phyloP scores from a whole-genome alignment of 805 yeast genomes.

The Peterozyma toletana region DNA sequence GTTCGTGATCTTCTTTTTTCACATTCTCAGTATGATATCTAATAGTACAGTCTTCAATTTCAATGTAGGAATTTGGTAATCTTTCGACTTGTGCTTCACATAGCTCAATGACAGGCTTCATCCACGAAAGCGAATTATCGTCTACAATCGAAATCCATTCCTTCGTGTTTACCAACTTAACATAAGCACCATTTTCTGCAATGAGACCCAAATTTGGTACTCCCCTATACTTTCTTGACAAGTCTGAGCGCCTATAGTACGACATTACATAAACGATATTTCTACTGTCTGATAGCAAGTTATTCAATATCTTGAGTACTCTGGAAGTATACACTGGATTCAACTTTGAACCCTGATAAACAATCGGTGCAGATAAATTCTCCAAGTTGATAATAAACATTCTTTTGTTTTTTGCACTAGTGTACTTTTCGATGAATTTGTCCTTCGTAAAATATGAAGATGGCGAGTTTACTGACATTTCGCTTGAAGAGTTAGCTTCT shows the following conservation, averaged over 20 bases:
- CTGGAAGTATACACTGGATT: constrained; percentile 56
- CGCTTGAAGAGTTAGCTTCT: constrained; percentile 35
- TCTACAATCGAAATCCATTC: constrained; percentile 61
- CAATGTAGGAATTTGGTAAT: constrained; percentile 69
- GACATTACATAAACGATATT: constrained; percentile 72
- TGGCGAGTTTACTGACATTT: constrained; percentile 23
- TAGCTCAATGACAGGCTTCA: constrained; percentile 46
- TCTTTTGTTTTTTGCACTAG: constrained; percentile 25
- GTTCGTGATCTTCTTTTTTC: constrained; percentile 49
- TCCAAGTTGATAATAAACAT: constrained; percentile 49
- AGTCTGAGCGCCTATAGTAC: constrained; percentile 51
- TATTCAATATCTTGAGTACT: constrained; percentile 48
- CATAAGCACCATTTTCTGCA: constrained; percentile 86
- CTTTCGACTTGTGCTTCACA: constrained; percentile 63
- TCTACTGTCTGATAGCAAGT: constrained; percentile 45
- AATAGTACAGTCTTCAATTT: constrained; percentile 69
- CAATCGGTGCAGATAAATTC: constrained; percentile 26
- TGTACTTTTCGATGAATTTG: constrained; percentile 26
- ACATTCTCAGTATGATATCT: constrained; percentile 70
- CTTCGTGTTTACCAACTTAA: constrained; percentile 43
- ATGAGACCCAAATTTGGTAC: constrained; percentile 70
- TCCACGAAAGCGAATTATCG: constrained; percentile 51
- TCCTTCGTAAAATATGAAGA: constrained; percentile 18
- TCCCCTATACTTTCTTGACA: constrained; percentile 64
- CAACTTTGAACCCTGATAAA: constrained; percentile 26